Conservation (phyloP, 139 green algal genomes). For the Chlamydomonas sp. region DNA sequence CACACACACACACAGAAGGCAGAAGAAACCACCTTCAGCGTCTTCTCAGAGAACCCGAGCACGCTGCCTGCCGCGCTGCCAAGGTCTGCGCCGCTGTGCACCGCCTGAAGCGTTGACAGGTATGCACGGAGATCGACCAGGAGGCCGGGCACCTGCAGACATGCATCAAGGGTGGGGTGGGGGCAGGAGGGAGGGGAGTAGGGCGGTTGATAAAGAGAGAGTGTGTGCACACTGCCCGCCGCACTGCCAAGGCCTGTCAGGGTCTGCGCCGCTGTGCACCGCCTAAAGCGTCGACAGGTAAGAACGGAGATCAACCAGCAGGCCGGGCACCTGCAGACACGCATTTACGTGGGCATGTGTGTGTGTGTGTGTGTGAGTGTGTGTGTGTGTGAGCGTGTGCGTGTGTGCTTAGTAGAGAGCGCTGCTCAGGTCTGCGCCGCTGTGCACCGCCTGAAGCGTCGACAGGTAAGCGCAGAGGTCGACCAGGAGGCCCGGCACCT, state of each 20-base stretch:
- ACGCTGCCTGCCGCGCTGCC: slow-evolving; percentile 42
- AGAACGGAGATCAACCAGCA: slow-evolving; percentile 39
- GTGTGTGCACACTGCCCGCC: slow-evolving; percentile 61
- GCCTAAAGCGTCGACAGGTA: slow-evolving; percentile 57
- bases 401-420: slow-evolving; percentile 59
- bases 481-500: background rate
- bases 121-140: slow-evolving; percentile 52
- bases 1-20: no score
- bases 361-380: no score
- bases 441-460: slow-evolving; percentile 56
- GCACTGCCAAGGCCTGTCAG: slow-evolving; percentile 52
- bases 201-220: no score
- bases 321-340: background rate
- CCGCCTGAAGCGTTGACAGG: slow-evolving; percentile 47
- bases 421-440: slow-evolving; percentile 51
- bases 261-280: slow-evolving; percentile 64
- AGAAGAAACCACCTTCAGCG: no score
- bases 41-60: slow-evolving; percentile 59
- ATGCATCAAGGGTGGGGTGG: background rate
- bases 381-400: no score
- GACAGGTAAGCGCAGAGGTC: slow-evolving; percentile 61
- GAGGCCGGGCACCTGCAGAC: slow-evolving; percentile 32
- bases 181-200: no score
- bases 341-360: background rate
- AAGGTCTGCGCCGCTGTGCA: slow-evolving; percentile 65